Evolutionary conservation across 306 rosid species (phyloP).

Genomic region (Urtica urens): DNA sequence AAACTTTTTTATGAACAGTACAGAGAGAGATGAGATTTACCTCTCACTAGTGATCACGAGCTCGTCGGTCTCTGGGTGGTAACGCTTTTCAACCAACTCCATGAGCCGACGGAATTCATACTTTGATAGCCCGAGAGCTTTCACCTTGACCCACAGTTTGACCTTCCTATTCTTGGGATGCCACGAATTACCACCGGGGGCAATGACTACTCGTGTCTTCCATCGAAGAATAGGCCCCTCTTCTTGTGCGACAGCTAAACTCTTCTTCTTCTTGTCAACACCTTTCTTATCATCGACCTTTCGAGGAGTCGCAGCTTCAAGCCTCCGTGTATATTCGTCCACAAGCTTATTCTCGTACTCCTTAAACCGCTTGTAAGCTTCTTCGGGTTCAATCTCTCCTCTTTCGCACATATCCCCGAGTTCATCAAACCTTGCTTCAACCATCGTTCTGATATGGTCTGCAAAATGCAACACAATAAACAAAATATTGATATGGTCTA

Average conservation of each 20-base stretch:
- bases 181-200: slow-evolving; percentile 98
- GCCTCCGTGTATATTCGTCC: slow-evolving; percentile 28
- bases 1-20: too few relatives aligned
- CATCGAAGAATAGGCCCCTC: slow-evolving; percentile 95
- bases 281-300: slow-evolving; percentile 35
- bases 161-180: slow-evolving; percentile 93
- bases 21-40: slow-evolving; percentile 24
- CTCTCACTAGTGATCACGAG: slow-evolving; percentile 85
- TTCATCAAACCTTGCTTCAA: slow-evolving; percentile 62
- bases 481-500: too few relatives aligned
- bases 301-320: slow-evolving; percentile 49
- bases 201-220: slow-evolving; percentile 76
- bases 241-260: slow-evolving; percentile 69
- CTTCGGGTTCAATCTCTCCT: slow-evolving; percentile 90
- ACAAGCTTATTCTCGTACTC: slow-evolving; percentile 77
- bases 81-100: slow-evolving; percentile 84
- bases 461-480: too few relatives aligned
- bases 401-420: slow-evolving; percentile 91
- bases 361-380: slow-evolving; percentile 65
- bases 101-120: slow-evolving; percentile 71
- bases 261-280: slow-evolving; percentile 47
- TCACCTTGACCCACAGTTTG: slow-evolving; percentile 76
- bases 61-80: slow-evolving; percentile 91
- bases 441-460: slow-evolving; percentile 69
- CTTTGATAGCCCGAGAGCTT: slow-evolving; percentile 86